Conservation (phyloP, 495 filamentous ascomycete species). For the Tetracladium setigerum region DNA sequence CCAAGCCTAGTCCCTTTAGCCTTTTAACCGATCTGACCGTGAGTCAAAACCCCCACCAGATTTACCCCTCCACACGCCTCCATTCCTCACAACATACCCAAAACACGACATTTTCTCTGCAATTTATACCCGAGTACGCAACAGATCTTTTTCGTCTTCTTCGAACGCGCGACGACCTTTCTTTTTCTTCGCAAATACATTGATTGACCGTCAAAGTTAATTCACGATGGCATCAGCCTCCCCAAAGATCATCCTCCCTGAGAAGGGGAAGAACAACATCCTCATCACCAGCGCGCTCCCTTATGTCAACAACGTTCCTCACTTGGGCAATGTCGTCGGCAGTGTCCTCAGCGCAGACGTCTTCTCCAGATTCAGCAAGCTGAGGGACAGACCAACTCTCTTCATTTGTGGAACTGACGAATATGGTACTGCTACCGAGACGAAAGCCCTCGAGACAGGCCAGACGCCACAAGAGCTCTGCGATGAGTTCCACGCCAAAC, state of each 20-base stretch:
- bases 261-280: constrained; percentile 38
- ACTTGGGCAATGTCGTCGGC: constrained; percentile 90
- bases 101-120: not conserved
- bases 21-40: too few species aligned
- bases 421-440: constrained; percentile 83
- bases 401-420: constrained; percentile 69
- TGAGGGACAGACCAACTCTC: constrained; percentile 41
- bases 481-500: constrained; percentile 78
- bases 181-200: not conserved
- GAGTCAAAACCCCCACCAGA: not conserved
- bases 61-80: not conserved
- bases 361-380: constrained; percentile 44
- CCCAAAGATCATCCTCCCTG: constrained; percentile 33
- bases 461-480: constrained; percentile 62
- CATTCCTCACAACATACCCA: not conserved
- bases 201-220: constrained; percentile 8
- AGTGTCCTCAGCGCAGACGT: constrained; percentile 79
- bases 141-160: not conserved
- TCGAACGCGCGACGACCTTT: not conserved
- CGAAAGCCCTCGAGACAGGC: constrained; percentile 53
- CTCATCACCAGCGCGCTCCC: constrained; percentile 46
- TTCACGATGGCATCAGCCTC: constrained; percentile 15
- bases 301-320: constrained; percentile 95
- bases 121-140: not conserved
- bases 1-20: too few species aligned